phyloP scores from a whole-genome alignment of 345 rosid genomes.

The Eucalyptus sideroxylon region DNA sequence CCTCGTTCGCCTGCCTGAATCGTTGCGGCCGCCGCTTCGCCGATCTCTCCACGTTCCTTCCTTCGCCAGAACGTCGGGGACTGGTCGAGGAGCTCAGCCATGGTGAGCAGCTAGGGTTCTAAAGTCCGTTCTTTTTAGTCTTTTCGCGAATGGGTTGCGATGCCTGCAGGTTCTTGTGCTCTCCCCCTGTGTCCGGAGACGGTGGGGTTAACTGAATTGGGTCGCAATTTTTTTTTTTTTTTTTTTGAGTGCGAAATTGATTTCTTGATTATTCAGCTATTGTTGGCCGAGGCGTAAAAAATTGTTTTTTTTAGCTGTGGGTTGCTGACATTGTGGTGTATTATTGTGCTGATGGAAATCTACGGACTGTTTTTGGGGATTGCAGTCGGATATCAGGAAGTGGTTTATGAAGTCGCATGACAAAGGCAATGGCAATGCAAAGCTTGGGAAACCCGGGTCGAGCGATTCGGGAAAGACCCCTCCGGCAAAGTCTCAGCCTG shows the following conservation, averaged over 20 bases:
- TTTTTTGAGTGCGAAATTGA: neutral
- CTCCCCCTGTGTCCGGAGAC: neutral
- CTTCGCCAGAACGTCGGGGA: neutral
- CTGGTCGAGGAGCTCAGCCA: neutral
- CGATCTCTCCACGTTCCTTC: neutral
- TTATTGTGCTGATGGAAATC: neutral
- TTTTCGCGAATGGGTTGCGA: neutral
- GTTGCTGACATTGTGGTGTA: neutral
- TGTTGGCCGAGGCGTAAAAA: neutral
- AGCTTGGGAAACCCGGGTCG: constrained; percentile 16
- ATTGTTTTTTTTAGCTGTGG: neutral
- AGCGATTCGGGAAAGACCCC: constrained; percentile 15
- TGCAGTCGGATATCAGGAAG: constrained; percentile 92
- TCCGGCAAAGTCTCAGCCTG: neutral
- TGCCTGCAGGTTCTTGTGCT: neutral
- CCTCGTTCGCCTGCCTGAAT: neutral
- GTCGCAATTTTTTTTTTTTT: neutral
- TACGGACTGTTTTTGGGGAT: neutral
- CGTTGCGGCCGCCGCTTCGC: neutral
- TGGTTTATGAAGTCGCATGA: constrained; percentile 96
- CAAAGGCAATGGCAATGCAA: constrained; percentile 42
- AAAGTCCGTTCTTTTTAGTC: neutral
- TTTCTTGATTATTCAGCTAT: neutral
- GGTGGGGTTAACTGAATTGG: neutral
- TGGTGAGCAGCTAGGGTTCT: neutral